Percentiles rank a stretch among this genome's conserved stretches.
These are phyloP conservation scores for Boletus speciosus DNA, from an alignment of 768 basidiomycete genomes.

Conservation along the genomic window DNA sequence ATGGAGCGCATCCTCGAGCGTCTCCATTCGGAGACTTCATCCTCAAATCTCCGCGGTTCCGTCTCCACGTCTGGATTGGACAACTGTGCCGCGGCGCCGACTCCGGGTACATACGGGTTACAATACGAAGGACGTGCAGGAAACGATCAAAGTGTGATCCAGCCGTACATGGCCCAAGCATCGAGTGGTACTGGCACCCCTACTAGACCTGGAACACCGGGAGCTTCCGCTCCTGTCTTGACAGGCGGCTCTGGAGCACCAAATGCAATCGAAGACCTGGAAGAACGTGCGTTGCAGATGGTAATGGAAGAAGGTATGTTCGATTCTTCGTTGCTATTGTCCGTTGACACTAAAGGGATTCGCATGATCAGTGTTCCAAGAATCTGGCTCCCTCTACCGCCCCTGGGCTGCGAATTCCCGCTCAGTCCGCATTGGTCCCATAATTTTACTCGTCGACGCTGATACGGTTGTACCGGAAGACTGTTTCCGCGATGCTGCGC, in stretches of 20 bases:
- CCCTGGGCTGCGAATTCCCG: constrained; percentile 78
- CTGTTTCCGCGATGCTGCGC: constrained; percentile 86
- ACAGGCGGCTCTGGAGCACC: constrained; percentile 4
- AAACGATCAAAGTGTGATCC: constrained; percentile 46
- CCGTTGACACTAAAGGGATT: constrained; percentile 38
- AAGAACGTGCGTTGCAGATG: constrained; percentile 47
- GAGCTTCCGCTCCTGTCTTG: constrained; percentile 13
- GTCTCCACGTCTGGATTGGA: constrained; percentile 25
- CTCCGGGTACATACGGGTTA: constrained; percentile 50
- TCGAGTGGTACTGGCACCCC: constrained; percentile 26
- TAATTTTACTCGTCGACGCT: constrained; percentile 82
- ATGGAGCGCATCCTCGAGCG: constrained; percentile 30
- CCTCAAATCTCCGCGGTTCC: constrained; percentile 18
- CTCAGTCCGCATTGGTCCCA: constrained; percentile 68
- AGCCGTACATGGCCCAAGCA: constrained; percentile 10
- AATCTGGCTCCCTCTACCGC: constrained; percentile 53
- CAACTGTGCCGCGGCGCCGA: constrained; percentile 25
- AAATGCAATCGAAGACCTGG: constrained; percentile 36
- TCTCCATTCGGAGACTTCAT: constrained; percentile 27
- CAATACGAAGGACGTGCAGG: constrained; percentile 64
- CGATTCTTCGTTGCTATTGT: constrained; percentile 31
- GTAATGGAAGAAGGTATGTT: constrained; percentile 49
- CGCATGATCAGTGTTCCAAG: constrained; percentile 43
- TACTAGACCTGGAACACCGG: constrained; percentile 23
- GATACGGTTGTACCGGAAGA: constrained; percentile 90